Evolutionary conservation across 192 early-diverging fungal genomes (phyloP).

Genomic region (Coemansia sp.): DNA sequence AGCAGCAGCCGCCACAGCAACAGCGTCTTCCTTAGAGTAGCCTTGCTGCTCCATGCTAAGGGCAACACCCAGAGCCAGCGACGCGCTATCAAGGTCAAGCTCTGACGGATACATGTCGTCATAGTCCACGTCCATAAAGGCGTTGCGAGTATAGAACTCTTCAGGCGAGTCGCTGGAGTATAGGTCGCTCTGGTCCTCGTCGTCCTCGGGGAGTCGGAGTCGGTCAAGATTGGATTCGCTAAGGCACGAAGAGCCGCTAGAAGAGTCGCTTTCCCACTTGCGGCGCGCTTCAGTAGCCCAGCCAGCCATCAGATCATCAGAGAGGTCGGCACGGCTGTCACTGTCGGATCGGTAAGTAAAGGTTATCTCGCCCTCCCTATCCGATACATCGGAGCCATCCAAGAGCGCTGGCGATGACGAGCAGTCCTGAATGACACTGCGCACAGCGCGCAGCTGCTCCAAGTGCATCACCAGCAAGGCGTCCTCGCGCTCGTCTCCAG

Average conservation of each 20-base stretch:
- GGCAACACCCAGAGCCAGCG: slow-evolving; percentile 49
- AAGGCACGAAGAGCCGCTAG: slow-evolving; percentile 25
- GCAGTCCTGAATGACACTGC: slow-evolving; percentile 38
- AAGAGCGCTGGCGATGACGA: slow-evolving; percentile 29
- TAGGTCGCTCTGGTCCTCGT: slow-evolving; percentile 28
- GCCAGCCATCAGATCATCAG: slow-evolving; percentile 37
- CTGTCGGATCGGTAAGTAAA: slow-evolving; percentile 30
- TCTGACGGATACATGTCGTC: slow-evolving; percentile 16
- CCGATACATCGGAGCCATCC: slow-evolving; percentile 13
- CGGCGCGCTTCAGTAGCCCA: slow-evolving; percentile 35
- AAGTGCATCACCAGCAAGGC: slow-evolving; percentile 44
- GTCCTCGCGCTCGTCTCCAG: slow-evolving; percentile 35
- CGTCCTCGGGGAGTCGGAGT: slow-evolving; percentile 34
- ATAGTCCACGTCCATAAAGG: slow-evolving; percentile 27
- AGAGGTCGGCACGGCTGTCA: slow-evolving; percentile 24
- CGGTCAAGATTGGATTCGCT: slow-evolving; percentile 33
- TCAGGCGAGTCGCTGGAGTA: slow-evolving; percentile 49
- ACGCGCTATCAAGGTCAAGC: slow-evolving; percentile 47
- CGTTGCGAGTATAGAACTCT: slow-evolving; percentile 43
- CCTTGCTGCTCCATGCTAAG: slow-evolving; percentile 56
- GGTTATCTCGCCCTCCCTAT: slow-evolving; percentile 20
- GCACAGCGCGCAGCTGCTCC: slow-evolving; percentile 48
- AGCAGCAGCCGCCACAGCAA: slow-evolving; percentile 31
- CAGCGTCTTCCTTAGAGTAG: slow-evolving; percentile 50
- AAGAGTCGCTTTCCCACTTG: slow-evolving; percentile 20